A percentile compares a stretch with the other conserved stretches of the same genome.
These are phyloP conservation scores for Thalassia testudinum DNA, from an alignment of 116 monocot species.

Conservation along the genomic window DNA sequence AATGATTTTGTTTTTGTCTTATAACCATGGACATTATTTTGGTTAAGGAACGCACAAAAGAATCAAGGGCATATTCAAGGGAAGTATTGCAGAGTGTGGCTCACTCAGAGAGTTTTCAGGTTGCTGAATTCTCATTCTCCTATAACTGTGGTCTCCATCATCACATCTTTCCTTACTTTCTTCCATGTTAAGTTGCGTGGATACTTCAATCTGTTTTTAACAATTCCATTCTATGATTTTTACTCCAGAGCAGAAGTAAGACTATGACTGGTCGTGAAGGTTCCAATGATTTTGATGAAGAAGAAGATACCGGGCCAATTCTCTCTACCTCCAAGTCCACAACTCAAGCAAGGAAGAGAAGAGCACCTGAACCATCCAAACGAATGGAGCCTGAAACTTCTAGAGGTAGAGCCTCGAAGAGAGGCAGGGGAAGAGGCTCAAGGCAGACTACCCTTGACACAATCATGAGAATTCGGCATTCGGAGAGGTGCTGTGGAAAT, in stretches of 20 bases:
- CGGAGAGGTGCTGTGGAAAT: constrained; percentile 29
- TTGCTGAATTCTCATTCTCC: no score
- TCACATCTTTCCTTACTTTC: no score
- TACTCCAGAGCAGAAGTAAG: constrained; percentile 22
- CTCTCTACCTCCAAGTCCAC: constrained; percentile 27
- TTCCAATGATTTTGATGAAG: constrained; percentile 70
- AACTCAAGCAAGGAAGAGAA: constrained; percentile 26
- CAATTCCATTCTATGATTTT: not conserved
- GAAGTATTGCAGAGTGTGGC: no score
- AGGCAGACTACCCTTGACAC: constrained; percentile 71
- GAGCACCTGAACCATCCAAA: constrained; percentile 17
- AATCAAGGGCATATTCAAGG: no score
- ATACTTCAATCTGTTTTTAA: no score
- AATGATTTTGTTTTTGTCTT: no score
- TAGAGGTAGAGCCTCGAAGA: constrained; percentile 27
- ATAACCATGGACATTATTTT: no score
- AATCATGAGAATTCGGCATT: constrained; percentile 29
- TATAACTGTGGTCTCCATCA: no score
- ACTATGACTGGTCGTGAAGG: constrained; percentile 11
- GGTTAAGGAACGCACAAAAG: no score
- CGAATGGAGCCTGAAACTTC: constrained; percentile 15
- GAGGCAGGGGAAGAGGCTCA: constrained; percentile 72
- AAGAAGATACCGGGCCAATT: constrained; percentile 43
- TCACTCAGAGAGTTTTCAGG: no score
- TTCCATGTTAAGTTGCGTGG: no score